phyloP scores from a whole-genome alignment of 75 land plant genomes.

The Selaginella tamariscina region DNA sequence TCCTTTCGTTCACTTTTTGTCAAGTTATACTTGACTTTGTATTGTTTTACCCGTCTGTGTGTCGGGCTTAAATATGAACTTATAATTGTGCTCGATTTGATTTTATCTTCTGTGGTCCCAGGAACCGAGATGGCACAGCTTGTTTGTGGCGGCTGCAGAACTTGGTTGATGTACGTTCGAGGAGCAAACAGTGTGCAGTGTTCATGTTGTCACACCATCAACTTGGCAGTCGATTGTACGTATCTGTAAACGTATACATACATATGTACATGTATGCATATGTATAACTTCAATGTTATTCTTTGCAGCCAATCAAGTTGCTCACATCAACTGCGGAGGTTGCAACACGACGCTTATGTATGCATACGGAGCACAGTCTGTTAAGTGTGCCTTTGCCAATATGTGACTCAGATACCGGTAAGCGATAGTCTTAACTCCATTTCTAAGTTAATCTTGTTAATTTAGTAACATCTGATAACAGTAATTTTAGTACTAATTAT shows the following conservation, averaged over 20 bases:
- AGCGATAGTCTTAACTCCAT: conserved; percentile 15
- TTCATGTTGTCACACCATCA: conserved; percentile 91
- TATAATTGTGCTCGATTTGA: not conserved
- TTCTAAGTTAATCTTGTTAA: too few relatives aligned
- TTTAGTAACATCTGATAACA: too few relatives aligned
- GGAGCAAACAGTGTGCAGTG: conserved; percentile 94
- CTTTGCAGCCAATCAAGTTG: conserved; percentile 70
- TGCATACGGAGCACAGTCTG: conserved; percentile 86
- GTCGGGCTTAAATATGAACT: not conserved
- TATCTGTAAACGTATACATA: not conserved
- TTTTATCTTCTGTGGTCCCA: conserved; percentile 11
- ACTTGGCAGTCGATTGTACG: conserved; percentile 75
- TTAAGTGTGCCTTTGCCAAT: conserved; percentile 96
- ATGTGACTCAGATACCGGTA: conserved; percentile 74
- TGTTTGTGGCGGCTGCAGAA: conserved; percentile 89
- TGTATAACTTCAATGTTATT: not conserved
- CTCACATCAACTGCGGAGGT: conserved; percentile 88
- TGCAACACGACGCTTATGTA: conserved; percentile 82
- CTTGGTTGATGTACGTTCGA: conserved; percentile 83
- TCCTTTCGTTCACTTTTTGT: too few relatives aligned
- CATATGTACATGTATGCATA: not conserved
- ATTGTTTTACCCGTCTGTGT: not conserved
- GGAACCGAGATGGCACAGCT: conserved; percentile 97
- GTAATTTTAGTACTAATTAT: not conserved
- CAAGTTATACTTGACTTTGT: not conserved